Conservation (phyloP, 805 yeast genomes). For the Suhomyces sp. region DNA sequence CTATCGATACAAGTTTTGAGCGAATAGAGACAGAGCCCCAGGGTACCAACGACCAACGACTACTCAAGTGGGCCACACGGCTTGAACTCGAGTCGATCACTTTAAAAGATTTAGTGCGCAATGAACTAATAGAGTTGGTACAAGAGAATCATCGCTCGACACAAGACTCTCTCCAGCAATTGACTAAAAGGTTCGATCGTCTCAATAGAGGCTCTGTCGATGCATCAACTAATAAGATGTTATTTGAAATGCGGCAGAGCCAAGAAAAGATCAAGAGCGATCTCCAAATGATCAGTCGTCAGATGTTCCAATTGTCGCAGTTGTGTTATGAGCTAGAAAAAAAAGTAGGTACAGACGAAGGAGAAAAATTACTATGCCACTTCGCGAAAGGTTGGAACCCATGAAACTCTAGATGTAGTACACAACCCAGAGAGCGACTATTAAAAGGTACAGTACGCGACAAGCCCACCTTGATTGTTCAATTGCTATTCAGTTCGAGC, state of each 20-base stretch:
- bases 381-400: not conserved
- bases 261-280: not conserved
- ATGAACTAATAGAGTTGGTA: not conserved
- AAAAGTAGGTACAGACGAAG: not conserved
- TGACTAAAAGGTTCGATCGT: not conserved
- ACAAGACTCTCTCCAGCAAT: not conserved
- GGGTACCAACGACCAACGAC: not conserved
- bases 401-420: not conserved
- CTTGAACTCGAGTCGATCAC: slow-evolving; percentile 29
- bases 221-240: not conserved
- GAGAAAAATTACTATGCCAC: not conserved
- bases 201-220: not conserved
- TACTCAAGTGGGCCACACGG: slow-evolving; percentile 29
- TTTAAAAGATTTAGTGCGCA: slow-evolving; percentile 15
- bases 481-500: not conserved
- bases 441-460: not conserved
- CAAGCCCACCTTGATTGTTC: not conserved
- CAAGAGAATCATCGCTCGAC: not conserved
- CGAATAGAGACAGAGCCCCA: not conserved
- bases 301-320: not conserved
- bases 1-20: not conserved
- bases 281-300: not conserved
- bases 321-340: not conserved
- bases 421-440: not conserved
- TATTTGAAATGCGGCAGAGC: not conserved